Percentiles rank a stretch among this genome's conserved stretches.
phyloP scores from a whole-genome alignment of 176 grass and related monocot species.

The Urochloa ruziziensis region DNA sequence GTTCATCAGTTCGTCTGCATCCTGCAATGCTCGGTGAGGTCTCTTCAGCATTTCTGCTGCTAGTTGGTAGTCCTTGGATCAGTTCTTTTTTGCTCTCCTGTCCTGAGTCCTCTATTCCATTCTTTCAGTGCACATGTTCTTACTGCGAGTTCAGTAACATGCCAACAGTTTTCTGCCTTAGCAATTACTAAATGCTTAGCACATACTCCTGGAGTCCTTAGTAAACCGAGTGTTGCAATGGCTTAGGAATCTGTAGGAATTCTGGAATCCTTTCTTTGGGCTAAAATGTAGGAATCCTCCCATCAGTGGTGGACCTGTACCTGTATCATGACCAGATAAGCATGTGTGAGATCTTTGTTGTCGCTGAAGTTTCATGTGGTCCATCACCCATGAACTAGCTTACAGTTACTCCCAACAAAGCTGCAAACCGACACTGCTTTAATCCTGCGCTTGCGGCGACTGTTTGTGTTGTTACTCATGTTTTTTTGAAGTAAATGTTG shows the following conservation, averaged over 20 bases:
- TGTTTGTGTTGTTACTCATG: neutral
- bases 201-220: too few relatives aligned
- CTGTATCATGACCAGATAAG: neutral
- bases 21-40: slow-evolving; percentile 21
- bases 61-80: neutral
- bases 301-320: neutral
- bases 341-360: neutral
- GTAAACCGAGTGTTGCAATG: neutral
- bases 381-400: neutral
- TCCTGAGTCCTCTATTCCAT: neutral
- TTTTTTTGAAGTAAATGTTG: too few relatives aligned
- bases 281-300: neutral
- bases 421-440: neutral
- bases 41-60: slow-evolving; percentile 10
- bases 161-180: neutral
- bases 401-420: neutral
- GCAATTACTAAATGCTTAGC: neutral
- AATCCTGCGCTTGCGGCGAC: neutral
- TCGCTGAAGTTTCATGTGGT: neutral
- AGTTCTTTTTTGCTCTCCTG: neutral
- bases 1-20: neutral
- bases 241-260: neutral
- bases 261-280: neutral
- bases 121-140: slow-evolving; percentile 10
- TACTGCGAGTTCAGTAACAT: slow-evolving; percentile 25